phyloP scores from a whole-genome alignment of 2,329 filamentous ascomycete species.

The Apiospora malaysiana region DNA sequence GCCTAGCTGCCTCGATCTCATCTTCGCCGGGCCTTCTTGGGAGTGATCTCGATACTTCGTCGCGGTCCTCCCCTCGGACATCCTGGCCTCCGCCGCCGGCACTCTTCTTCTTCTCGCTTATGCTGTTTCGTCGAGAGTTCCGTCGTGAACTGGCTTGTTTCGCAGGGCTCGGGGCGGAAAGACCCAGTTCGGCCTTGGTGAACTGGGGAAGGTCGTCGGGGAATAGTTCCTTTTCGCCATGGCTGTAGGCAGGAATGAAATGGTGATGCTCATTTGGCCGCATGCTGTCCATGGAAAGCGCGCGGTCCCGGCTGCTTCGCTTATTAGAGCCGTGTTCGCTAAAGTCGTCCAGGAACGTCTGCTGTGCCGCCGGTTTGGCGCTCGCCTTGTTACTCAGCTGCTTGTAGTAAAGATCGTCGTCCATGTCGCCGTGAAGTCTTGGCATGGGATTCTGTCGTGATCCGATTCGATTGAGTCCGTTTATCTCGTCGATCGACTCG shows the following conservation, averaged over 20 bases:
- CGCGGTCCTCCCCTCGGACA: background rate
- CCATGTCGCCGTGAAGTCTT: background rate
- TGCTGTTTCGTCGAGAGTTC: background rate
- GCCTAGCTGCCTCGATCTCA: background rate
- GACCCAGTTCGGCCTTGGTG: background rate
- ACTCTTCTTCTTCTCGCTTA: background rate
- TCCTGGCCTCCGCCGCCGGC: background rate
- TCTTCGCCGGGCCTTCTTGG: background rate
- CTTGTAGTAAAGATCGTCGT: slow-evolving; percentile 9
- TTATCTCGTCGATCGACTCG: background rate
- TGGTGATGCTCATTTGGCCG: background rate
- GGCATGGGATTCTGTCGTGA: background rate
- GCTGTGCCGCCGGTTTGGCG: background rate
- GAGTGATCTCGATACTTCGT: background rate
- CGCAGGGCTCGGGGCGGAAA: background rate
- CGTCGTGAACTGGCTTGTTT: background rate
- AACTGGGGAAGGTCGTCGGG: background rate
- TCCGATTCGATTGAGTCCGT: background rate
- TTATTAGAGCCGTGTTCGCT: background rate
- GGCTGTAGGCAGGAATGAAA: background rate
- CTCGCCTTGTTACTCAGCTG: background rate
- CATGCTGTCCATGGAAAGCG: background rate
- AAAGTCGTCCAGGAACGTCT: background rate
- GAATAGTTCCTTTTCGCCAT: background rate
- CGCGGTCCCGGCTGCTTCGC: background rate